Percentiles rank a stretch among this genome's conserved stretches.
phyloP scores from a whole-genome alignment of 257 asterid genomes.

The Catharanthus roseus region DNA sequence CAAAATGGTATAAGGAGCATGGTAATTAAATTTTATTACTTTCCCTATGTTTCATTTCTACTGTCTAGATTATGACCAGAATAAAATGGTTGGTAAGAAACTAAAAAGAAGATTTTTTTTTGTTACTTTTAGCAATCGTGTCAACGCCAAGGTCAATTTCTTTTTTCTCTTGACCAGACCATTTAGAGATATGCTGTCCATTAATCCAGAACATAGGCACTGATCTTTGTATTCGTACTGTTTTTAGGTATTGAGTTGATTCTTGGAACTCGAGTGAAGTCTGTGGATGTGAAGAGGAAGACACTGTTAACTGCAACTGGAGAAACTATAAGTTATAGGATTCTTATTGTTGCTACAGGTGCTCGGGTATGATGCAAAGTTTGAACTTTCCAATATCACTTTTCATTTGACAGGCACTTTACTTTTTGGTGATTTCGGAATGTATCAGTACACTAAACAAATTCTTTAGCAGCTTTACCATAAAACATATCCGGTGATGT shows the following conservation, averaged over 20 bases:
- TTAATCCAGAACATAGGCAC: not conserved
- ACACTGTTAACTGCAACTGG: constrained; percentile 75
- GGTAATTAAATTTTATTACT: constrained; percentile 31
- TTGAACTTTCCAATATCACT: constrained; percentile 15
- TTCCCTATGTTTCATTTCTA: not conserved
- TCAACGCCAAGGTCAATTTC: not conserved
- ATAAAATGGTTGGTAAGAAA: not conserved
- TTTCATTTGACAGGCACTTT: constrained; percentile 15
- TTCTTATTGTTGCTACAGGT: constrained; percentile 87
- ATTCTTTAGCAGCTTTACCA: not conserved
- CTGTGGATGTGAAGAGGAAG: constrained; percentile 78
- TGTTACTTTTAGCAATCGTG: not conserved
- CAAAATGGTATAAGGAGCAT: constrained; percentile 76
- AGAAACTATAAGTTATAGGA: constrained; percentile 82
- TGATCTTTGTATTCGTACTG: constrained; percentile 3
- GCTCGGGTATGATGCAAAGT: constrained; percentile 71
- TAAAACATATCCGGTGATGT: too few relatives aligned
- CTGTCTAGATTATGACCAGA: too few relatives aligned
- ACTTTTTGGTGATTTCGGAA: not conserved
- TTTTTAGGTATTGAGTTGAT: constrained; percentile 71
- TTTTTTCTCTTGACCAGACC: not conserved
- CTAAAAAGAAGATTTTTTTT: not conserved
- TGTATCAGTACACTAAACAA: not conserved
- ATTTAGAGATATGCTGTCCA: not conserved
- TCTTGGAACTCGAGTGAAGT: constrained; percentile 78